Conservation (phyloP, 2,329 filamentous ascomycete species). For the Fusarium tuaranense region DNA sequence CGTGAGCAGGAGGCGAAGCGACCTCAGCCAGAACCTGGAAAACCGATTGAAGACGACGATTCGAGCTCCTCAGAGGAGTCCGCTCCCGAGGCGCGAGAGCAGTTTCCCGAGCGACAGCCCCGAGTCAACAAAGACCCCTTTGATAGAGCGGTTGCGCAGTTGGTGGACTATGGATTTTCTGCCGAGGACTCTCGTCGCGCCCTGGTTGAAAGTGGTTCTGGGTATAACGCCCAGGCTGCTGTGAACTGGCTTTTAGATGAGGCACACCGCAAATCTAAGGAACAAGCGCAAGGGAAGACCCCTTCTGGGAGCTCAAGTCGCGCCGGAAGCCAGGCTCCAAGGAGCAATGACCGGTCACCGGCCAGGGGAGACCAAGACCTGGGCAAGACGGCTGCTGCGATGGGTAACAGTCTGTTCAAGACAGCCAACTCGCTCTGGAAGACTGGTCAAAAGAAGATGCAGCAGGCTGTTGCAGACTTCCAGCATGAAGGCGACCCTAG, state of each 20-base stretch:
- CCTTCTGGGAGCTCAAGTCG: conserved; percentile 54
- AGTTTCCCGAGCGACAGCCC: conserved; percentile 37
- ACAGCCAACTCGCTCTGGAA: conserved; percentile 97
- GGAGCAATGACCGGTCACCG: conserved; percentile 66
- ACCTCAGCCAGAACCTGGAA: conserved; percentile 63
- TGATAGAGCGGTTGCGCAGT: conserved; percentile 85
- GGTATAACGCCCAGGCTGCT: conserved; percentile 84
- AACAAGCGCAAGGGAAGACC: conserved; percentile 71
- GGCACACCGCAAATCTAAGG: conserved; percentile 85
- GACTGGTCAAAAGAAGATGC: conserved; percentile 89
- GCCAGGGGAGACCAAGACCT: conserved; percentile 75
- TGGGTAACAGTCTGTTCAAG: conserved; percentile 89
- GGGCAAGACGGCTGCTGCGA: conserved; percentile 81
- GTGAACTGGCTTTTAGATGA: conserved; percentile 92
- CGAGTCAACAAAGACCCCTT: conserved; percentile 57
- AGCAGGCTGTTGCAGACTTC: conserved; percentile 92
- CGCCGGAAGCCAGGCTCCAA: conserved; percentile 31
- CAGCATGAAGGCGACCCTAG: conserved; percentile 76
- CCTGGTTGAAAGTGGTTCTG: conserved; percentile 82
- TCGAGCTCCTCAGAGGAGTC: conserved; percentile 61
- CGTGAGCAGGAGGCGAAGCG: conserved; percentile 56
- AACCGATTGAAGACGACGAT: conserved; percentile 65
- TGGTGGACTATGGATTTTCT: conserved; percentile 95
- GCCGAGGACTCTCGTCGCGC: conserved; percentile 85
- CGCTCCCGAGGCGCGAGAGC: conserved; percentile 29